These are phyloP conservation scores for Microsporum ferrugineum DNA, from an alignment of 2,329 filamentous ascomycete genomes.

Conservation along the genomic window DNA sequence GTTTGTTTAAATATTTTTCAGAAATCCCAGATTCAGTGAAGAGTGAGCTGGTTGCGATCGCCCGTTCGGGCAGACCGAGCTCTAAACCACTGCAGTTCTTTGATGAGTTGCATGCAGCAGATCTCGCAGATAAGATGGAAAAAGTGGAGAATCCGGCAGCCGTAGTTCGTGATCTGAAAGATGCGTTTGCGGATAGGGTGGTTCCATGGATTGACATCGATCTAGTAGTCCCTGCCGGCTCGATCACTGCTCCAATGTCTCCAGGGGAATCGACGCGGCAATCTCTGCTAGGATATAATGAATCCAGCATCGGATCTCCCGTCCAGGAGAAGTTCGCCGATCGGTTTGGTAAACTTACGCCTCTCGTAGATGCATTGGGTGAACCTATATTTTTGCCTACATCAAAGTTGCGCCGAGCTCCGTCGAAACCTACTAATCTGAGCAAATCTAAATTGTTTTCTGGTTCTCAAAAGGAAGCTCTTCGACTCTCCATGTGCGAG, in stretches of 20 bases:
- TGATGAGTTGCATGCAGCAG: conserved; percentile 82
- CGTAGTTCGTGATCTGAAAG: conserved; percentile 60
- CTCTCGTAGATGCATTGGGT: conserved; percentile 67
- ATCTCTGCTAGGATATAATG: conserved; percentile 33
- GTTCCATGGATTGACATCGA: conserved; percentile 81
- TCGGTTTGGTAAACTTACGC: conserved; percentile 66
- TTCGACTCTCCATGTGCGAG: conserved; percentile 81
- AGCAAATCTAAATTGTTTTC: conserved; percentile 68
- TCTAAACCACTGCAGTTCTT: conserved; percentile 62
- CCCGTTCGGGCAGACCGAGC: conserved; percentile 45
- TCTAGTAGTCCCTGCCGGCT: conserved; percentile 67
- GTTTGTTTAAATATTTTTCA: conserved; percentile 84
- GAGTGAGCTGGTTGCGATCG: conserved; percentile 49
- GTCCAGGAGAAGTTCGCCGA: conserved; percentile 43
- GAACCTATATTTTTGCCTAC: conserved; percentile 80
- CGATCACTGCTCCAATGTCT: conserved; percentile 48
- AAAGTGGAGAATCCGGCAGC: conserved; percentile 66
- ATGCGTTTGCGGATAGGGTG: conserved; percentile 68
- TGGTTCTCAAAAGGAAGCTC: conserved; percentile 67
- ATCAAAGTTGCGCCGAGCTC: conserved; percentile 68
- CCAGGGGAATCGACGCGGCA: conserved; percentile 51
- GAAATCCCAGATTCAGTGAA: conserved; percentile 73
- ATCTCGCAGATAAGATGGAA: conserved; percentile 74
- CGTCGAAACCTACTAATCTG: conserved; percentile 71
- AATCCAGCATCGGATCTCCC: conserved; percentile 46